These are phyloP conservation scores for Auricularia cornea DNA, from an alignment of 768 basidiomycete genomes.

Conservation along the genomic window DNA sequence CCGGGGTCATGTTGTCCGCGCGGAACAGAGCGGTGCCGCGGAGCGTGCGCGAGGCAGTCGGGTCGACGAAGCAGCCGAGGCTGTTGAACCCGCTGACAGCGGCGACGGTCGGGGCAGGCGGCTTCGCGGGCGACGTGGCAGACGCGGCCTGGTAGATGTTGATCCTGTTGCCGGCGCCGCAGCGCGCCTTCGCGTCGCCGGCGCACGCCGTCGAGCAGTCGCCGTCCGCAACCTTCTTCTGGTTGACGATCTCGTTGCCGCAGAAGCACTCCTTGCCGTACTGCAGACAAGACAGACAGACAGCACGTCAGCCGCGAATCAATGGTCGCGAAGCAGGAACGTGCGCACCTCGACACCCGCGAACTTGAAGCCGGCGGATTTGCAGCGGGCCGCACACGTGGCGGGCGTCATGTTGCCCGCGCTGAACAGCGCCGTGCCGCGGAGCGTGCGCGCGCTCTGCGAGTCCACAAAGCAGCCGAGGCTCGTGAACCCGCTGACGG, in stretches of 20 bases:
- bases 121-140: not conserved
- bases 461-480: conserved; percentile 39
- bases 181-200: conserved; percentile 2
- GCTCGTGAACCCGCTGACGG: not conserved
- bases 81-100: not conserved
- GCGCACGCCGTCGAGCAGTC: conserved; percentile 8
- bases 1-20: conserved; percentile 2
- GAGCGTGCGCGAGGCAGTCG: not conserved
- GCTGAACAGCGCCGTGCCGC: not conserved
- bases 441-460: not conserved
- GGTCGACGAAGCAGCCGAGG: conserved; percentile 39
- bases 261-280: conserved; percentile 32
- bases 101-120: not conserved
- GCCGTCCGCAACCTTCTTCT: not conserved
- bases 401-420: conserved; percentile 3
- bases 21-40: not conserved
- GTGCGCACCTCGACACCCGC: conserved; percentile 55
- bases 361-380: conserved; percentile 42
- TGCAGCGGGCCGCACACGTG: conserved; percentile 1
- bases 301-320: not conserved
- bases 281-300: not conserved
- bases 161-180: not conserved
- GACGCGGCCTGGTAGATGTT: conserved; percentile 1
- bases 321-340: not conserved
- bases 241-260: conserved; percentile 50